Base-by-base conservation (phyloP, 1,139 yeast species). In the Pichiaceae sp. region DNA sequence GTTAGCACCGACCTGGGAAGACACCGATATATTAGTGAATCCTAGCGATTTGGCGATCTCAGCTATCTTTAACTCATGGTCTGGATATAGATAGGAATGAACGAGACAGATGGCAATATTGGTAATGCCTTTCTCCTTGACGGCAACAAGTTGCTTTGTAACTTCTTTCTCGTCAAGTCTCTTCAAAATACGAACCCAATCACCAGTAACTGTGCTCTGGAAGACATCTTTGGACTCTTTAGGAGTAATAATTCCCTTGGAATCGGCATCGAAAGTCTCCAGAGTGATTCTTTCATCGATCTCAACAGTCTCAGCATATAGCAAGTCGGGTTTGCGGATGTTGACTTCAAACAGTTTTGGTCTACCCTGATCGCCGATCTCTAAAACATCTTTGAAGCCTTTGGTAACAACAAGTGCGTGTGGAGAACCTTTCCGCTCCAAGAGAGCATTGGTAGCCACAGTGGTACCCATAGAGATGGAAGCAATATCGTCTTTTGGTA, bases 391-490 rank as follows among this genome's bases (percentile, higher is more conserved):
- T 37, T 65, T 65, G 57, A 76, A 78, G 1, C 85, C 85, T 43
- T 68, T 68, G 16, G 84, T 75, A 12, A 78, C 75, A 3, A 78
- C 47, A 39, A 78, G 62, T 3, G 82, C 84, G 42, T 76, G 73
- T 9, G 72, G 56, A 40, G 74, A 79, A 37, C 85, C 85, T 46
- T 76, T 75, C 39, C 85, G 64, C 45, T 78, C 85, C 36, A 78
- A 59, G 23, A 82, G 63, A 4, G 89, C 86, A 48, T 65, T 66
- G 1, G 91, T 82, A 1, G 89, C 89, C 17, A 81, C 81, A 0
- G 91, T 82, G 1, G 91, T 81, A 7, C 91, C 91, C 75, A 81
- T 73, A 41, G 87, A 65, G 30, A 81, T 72, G 33, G 77, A 68
- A 40, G 69, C 73, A n/a, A 77, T 75, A 8, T 55, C 52, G 0